Base-by-base conservation (phyloP, 345 rosid species). In the Salix caprea region DNA sequence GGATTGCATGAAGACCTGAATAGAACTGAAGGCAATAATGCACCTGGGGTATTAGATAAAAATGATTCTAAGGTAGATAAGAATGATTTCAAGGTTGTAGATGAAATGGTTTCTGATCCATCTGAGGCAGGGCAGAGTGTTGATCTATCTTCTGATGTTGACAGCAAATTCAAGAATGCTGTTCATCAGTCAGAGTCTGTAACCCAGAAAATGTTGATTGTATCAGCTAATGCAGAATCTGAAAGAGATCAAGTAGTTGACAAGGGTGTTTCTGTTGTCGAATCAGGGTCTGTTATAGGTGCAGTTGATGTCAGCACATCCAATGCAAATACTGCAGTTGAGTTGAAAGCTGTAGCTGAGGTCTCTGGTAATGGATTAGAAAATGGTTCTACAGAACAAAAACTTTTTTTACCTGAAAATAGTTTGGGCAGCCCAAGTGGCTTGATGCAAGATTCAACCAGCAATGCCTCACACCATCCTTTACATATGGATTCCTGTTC, bases 21-120 rank as follows among this genome's bases (percentile, higher is more conserved):
- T 73, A 67, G 54, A 74, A 78, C 87, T 44, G 87, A 85, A 69
- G 86, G 74, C 40, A 84, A 78, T n/a, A 74, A 77, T 75, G 88
- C 66, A 67, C 52, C 23, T 12, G 64, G 80, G 37, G 67, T 54
- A 39, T 19, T 74, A 62, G 80, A 70, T 82, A 66, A 73, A 67
- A 79, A 73, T 71, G 84, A 74, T 58, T 77, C 83, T 7, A 77
- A 78, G 78, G 82, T 73, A 56, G 80, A 70, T 82, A 66, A 73
- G 68, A 79, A 73, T 69, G 84, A 74, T 58, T 77, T 82, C 9
- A 77, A 78, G 78, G 82, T 76, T 72, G 81, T 72, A 50, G 79
- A 84, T 72, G 69, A 76, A 48, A 67, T 72, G 64, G 78, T 65
- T 72, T 74, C 82, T 78, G 79, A 81, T 84, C 79, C 77, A 69